phyloP scores from a whole-genome alignment of 2,329 filamentous ascomycete species.

The Graphilbum ipis-grandicollis region DNA sequence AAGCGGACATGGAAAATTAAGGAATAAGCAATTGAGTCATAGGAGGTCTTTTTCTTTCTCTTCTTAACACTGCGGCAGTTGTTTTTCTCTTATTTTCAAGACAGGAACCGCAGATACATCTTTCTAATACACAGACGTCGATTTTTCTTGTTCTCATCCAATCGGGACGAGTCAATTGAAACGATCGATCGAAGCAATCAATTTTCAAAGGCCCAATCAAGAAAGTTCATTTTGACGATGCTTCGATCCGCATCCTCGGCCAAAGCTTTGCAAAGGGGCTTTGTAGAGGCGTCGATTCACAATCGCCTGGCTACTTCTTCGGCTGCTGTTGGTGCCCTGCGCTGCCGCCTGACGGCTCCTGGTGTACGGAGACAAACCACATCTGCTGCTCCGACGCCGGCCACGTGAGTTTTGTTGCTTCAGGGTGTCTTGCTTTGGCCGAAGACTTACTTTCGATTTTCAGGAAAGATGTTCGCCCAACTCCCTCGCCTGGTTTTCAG shows the following conservation, averaged over 20 bases:
- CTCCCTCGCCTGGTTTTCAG: conserved; percentile 47
- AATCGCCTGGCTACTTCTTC: neutral
- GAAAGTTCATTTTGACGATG: neutral
- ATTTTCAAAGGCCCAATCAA: too few species aligned
- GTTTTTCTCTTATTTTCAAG: neutral
- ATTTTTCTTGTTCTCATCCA: neutral
- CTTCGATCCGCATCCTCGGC: neutral
- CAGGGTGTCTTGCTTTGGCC: conserved; percentile 18
- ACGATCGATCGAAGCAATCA: too few species aligned
- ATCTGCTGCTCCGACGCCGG: conserved; percentile 27
- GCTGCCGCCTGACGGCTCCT: conserved; percentile 10
- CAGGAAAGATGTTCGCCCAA: conserved; percentile 35
- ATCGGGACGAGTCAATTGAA: neutral
- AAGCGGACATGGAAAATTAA: neutral
- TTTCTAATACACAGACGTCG: too few species aligned
- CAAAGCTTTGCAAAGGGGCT: neutral
- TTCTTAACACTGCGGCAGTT: neutral
- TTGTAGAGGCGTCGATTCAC: neutral
- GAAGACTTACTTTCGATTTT: neutral
- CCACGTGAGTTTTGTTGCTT: too few species aligned
- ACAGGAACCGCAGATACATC: too few species aligned
- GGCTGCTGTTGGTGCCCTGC: neutral
- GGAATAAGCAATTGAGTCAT: conserved; percentile 1
- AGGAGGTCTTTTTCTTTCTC: neutral
- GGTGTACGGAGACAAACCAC: conserved; percentile 31